phyloP scores from a whole-genome alignment of 305 asterid species.

The Solanum hybrid region DNA sequence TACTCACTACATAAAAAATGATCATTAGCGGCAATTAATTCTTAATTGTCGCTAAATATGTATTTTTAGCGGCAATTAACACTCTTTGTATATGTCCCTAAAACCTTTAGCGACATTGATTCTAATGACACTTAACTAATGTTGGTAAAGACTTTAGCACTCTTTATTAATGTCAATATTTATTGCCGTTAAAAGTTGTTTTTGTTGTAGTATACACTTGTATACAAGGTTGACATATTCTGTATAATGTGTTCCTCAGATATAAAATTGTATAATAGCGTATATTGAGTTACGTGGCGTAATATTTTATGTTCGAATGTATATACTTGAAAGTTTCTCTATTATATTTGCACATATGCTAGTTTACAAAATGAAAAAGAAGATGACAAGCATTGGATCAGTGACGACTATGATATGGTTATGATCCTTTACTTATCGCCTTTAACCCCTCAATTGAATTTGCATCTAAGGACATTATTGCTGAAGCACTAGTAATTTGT shows the following conservation, averaged over 20 bases:
- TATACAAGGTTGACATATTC: neutral
- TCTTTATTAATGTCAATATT: too few species aligned
- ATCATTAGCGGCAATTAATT: too few species aligned
- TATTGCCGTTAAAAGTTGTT: too few species aligned
- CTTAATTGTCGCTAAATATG: too few species aligned
- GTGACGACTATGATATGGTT: neutral
- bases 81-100: too few species aligned
- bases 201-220: neutral
- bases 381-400: neutral
- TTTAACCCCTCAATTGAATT: too few species aligned
- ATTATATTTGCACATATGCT: neutral
- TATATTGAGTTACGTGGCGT: neutral
- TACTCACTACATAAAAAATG: neutral
- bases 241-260: neutral
- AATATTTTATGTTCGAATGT: neutral
- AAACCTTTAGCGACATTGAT: too few species aligned
- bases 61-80: too few species aligned
- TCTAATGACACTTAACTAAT: too few species aligned
- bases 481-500: neutral
- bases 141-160: too few species aligned
- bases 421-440: neutral
- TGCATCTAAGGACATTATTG: neutral
- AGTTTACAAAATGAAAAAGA: neutral
- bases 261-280: neutral
- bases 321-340: neutral